Percentiles rank a stretch among this genome's conserved stretches.
Conservation (phyloP, 352 stramenopile species). For the Globisporangium okanoganense region DNA sequence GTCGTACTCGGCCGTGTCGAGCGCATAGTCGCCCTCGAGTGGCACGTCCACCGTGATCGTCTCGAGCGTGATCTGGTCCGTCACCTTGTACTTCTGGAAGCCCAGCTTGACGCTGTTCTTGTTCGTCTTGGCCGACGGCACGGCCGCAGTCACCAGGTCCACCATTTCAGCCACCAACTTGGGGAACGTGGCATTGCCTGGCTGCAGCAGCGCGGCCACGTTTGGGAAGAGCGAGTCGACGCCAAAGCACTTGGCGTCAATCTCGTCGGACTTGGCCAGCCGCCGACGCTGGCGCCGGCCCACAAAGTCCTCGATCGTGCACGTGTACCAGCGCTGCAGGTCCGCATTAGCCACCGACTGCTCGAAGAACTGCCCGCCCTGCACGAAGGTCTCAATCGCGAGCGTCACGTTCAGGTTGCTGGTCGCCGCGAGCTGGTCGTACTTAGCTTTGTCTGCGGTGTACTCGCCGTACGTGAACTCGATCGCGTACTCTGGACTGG, state of each 20-base stretch:
- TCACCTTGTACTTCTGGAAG: conserved; percentile 12
- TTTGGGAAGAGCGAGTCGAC: conserved; percentile 2
- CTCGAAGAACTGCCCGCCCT: conserved; percentile 16
- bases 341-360: conserved; percentile 15
- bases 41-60: conserved; percentile 17
- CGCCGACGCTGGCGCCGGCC: not conserved
- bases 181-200: conserved; percentile 7
- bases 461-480: conserved; percentile 20
- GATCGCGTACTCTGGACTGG: not conserved
- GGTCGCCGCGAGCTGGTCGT: not conserved
- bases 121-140: conserved; percentile 1
- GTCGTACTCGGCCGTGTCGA: conserved; percentile 9
- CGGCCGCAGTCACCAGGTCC: not conserved
- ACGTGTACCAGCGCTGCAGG: conserved; percentile 4
- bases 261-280: not conserved
- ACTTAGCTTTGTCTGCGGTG: conserved; percentile 11
- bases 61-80: conserved; percentile 15
- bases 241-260: not conserved
- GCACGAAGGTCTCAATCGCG: conserved; percentile 16
- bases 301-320: not conserved
- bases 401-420: conserved; percentile 11
- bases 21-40: conserved; percentile 11
- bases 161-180: conserved; percentile 15
- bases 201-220: conserved; percentile 1
- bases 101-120: conserved; percentile 8